Conservation (phyloP, 805 yeast species). For the Debaryomyces castellii region DNA sequence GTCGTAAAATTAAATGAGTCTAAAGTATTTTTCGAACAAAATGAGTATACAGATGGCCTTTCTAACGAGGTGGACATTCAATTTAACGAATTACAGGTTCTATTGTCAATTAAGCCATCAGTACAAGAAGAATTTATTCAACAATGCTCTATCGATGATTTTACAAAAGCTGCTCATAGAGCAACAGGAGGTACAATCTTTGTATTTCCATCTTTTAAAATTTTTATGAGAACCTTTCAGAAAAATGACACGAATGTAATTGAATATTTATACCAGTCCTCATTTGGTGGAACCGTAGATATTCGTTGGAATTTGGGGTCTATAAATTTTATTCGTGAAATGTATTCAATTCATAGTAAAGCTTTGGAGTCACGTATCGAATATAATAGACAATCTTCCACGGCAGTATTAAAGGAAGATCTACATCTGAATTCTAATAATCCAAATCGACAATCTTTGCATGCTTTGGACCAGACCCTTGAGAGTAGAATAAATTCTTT, state of each 20-base stretch:
- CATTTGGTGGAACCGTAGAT: slow-evolving; percentile 87
- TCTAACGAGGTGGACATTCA: slow-evolving; percentile 60
- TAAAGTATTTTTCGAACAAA: slow-evolving; percentile 52
- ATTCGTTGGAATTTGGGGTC: slow-evolving; percentile 94
- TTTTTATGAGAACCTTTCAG: slow-evolving; percentile 78
- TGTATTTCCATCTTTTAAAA: slow-evolving; percentile 70
- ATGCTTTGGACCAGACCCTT: slow-evolving; percentile 33
- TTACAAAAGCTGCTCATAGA: slow-evolving; percentile 51
- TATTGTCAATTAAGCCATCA: slow-evolving; percentile 61
- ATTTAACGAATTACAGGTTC: slow-evolving; percentile 62
- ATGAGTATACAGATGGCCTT: slow-evolving; percentile 42
- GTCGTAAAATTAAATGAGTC: slow-evolving; percentile 57
- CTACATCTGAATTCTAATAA: slow-evolving; percentile 15
- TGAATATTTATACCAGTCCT: slow-evolving; percentile 65
- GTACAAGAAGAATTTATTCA: slow-evolving; percentile 50
- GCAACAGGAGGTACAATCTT: slow-evolving; percentile 81
- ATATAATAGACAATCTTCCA: slow-evolving; percentile 21
- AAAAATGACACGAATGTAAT: slow-evolving; percentile 49
- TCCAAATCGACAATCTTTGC: not conserved
- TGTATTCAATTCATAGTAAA: slow-evolving; percentile 84
- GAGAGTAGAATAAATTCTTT: slow-evolving; percentile 38
- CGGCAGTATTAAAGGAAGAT: slow-evolving; percentile 12
- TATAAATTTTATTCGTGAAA: slow-evolving; percentile 83
- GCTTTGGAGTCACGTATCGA: slow-evolving; percentile 62
- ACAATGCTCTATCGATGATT: slow-evolving; percentile 50